A percentile compares a stretch with the other conserved stretches of the same genome.
phyloP scores from a whole-genome alignment of 2,329 filamentous ascomycete genomes.

The Didymella exigua region DNA sequence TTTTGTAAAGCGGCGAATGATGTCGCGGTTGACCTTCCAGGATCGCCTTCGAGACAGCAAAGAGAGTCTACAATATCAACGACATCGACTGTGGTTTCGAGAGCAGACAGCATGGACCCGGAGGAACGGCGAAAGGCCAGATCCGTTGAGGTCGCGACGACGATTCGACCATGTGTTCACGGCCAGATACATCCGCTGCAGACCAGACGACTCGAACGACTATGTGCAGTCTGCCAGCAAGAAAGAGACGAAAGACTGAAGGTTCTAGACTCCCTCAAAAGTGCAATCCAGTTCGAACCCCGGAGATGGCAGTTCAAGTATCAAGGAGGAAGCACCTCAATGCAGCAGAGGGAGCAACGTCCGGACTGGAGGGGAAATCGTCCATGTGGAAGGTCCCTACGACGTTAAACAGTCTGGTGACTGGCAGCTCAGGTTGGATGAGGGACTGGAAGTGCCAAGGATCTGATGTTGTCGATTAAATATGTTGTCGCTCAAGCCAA shows the following conservation, averaged over 20 bases:
- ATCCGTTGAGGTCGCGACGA: background rate
- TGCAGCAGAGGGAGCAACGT: background rate
- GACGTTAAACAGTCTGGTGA: background rate
- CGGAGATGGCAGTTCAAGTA: conserved; percentile 18
- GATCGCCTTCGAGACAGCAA: conserved; percentile 12
- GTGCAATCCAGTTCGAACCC: conserved; percentile 4
- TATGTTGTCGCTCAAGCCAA: background rate
- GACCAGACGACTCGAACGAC: conserved; percentile 13
- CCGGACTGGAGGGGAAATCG: background rate
- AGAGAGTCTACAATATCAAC: background rate
- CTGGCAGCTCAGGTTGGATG: conserved; percentile 9
- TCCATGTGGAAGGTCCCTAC: background rate
- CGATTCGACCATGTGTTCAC: conserved; percentile 7
- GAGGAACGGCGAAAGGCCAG: background rate
- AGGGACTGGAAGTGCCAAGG: conserved; percentile 11
- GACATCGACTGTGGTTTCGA: background rate
- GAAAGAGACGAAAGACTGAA: conserved; percentile 6
- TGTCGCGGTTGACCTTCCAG: conserved; percentile 18
- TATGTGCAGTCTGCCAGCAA: conserved; percentile 16
- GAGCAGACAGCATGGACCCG: conserved; percentile 1
- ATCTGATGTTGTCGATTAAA: background rate
- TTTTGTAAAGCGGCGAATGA: conserved; percentile 36
- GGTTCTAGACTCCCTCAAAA: background rate
- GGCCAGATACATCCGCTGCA: conserved; percentile 19
- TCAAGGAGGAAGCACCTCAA: background rate